Evolutionary conservation across 257 asterid genomes (phyloP).

Genomic region (Solanum corneliomulleri): DNA sequence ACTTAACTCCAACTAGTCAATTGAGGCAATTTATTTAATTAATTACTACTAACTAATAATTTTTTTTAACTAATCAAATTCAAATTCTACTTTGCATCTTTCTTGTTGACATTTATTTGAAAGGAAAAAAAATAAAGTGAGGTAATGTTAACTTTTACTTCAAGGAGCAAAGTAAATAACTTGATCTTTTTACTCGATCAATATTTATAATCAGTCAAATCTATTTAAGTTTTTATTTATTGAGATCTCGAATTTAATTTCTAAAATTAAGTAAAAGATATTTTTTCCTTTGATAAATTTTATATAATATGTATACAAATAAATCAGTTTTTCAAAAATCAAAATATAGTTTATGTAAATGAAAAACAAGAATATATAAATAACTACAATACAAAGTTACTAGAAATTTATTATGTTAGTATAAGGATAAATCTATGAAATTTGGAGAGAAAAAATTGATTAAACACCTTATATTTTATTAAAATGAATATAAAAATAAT

Average conservation of each 20-base stretch:
- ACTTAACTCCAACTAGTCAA: background rate
- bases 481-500: too few species aligned
- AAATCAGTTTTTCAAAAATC: background rate
- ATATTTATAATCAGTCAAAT: background rate
- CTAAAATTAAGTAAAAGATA: background rate
- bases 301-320: background rate
- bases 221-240: fast-evolving
- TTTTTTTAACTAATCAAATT: background rate
- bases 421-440: background rate
- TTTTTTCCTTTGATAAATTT: background rate
- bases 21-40: background rate
- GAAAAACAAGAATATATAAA: background rate
- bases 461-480: background rate
- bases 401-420: background rate
- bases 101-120: background rate
- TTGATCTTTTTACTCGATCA: background rate
- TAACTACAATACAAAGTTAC: background rate
- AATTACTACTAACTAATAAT: background rate
- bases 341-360: background rate
- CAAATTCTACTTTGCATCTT: background rate
- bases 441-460: background rate
- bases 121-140: background rate
- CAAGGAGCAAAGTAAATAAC: background rate
- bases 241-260: background rate
- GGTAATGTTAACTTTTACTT: background rate